Base-by-base conservation (phyloP, 73 alveolate species). In the Tetrahymena thermophila region DNA sequence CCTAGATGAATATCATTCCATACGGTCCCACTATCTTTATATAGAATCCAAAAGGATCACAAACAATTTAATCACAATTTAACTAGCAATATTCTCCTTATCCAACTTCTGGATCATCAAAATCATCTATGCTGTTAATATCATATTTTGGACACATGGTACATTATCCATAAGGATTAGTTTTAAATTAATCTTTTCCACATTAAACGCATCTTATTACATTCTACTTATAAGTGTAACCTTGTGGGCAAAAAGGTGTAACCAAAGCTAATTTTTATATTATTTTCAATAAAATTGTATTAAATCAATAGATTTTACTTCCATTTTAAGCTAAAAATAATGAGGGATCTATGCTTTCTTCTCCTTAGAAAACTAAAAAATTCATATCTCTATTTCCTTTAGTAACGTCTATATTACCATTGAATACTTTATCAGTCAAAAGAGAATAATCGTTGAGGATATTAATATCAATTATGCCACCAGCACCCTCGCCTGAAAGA, bases 401-500 rank as follows among this genome's bases (percentile, higher is more conserved):
- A 4, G 56, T 31, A 38, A 94, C 93, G 10, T 85, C 35, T 9
- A 94, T 57, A 19, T 35, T n/a, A 15, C 93, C 94, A 17, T 35
- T 71, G 40, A 85, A 44, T 8, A 94, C 93, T 84, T 35, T 38
- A 10, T 71, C 28, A 8, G 56, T 11, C 23, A 56, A 16, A 5
- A 55, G 21, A 13, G 8, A n/a, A 11, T 43, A 28, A 43, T 43
- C 25, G 28, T 94, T 56, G 37, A 84, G 43, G 15, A 31, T 85
- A 40, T 71, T 28, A 11, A 43, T 3, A 42, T 35, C 56, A 3
- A 94, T 93, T 43, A 94, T 43, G 10, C 96, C 96, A 28, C 96
- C 96, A 42, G 95, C 96, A 38, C 96, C 96, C 31, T 94, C 96
- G 8, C 96, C 96, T 85, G 93, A 89, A 28, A 37, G 10, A 31